Evolutionary conservation across 208 protist genomes (phyloP).

Genomic region (Acanthamoeba castellanii): DNA sequence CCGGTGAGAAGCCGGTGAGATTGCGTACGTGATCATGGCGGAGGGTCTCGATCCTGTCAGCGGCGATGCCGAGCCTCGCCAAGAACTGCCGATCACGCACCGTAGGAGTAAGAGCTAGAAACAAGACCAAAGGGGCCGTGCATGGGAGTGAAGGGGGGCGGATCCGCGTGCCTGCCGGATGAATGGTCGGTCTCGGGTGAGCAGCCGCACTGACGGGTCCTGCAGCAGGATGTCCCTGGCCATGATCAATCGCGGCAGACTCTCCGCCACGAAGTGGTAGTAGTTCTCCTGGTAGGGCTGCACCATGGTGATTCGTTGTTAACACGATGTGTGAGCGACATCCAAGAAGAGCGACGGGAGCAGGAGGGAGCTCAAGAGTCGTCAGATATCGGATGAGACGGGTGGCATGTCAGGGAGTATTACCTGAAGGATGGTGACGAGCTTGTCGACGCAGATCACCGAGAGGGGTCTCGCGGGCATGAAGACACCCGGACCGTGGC

Average conservation of each 20-base stretch:
- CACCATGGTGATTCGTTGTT: no score
- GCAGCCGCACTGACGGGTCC: not conserved
- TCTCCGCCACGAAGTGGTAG: constrained; percentile 32
- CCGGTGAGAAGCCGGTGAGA: not conserved
- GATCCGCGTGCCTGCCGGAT: not conserved
- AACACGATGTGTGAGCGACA: not conserved
- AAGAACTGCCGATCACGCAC: not conserved
- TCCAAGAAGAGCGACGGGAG: not conserved
- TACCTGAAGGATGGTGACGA: constrained; percentile 33
- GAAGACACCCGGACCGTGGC: not conserved
- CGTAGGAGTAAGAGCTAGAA: no score
- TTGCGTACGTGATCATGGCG: not conserved
- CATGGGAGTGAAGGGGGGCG: not conserved
- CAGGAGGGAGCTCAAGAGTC: no score
- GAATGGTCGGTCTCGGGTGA: not conserved
- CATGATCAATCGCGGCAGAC: constrained; percentile 22
- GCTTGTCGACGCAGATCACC: constrained; percentile 1
- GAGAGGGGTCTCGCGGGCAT: not conserved
- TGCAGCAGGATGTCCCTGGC: not conserved
- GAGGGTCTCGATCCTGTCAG: not conserved
- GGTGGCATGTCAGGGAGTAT: not conserved
- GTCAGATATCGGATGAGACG: not conserved
- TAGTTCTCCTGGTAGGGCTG: constrained; percentile 50
- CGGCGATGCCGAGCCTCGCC: not conserved
- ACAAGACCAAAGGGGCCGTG: no score